Evolutionary conservation across 2,329 filamentous ascomycete genomes (phyloP), one percentile per base, ranked within the genome.

Genomic region (Pestalotiopsis sp.): DNA sequence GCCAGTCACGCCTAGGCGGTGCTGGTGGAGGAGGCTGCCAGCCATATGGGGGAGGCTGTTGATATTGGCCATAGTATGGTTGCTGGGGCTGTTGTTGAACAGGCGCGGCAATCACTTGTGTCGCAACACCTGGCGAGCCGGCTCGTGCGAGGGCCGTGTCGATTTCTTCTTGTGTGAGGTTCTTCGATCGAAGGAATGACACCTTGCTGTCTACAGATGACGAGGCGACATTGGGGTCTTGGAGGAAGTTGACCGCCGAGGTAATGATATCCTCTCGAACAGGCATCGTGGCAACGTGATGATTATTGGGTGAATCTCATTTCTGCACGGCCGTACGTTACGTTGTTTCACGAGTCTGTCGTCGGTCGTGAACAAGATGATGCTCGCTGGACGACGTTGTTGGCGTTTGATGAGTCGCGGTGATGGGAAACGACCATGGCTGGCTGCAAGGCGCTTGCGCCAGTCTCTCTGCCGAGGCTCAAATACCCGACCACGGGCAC

Each of bases 131-230:
- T 83, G 90, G 72, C 65, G 69, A 64, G 4, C 91, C 90, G 61
- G 90, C 90, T 76, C 95, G 90, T 57, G 93, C 87, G 73, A 99
- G 87, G 17, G 97, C 93, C 49, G 89, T 86, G 77, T 96, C 93
- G 76, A 99, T 92, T 82, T 99, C 97, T 81, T 98, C 95, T 80
- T 96, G 93, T 0, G 95, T 98, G 67, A 99, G 87, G 80, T 99
- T 98, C 83, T 99, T 99, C 7, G 95, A 97, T 80, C 95, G 93
- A 23, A 99, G 87, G 75, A 99, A 99, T 9, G 94, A 92, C 69
- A 98, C 89, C 72, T 94, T 91, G 81, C 96, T 98, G 77, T 98
- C 96, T 71, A 97, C 84, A n/a, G 96, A 92, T 4, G 96, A 95
- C 11, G 90, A 90, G 49, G 94, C 90, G 74, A 99, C 95, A 65